Evolutionary conservation across 2,329 filamentous ascomycete species (phyloP), one percentile per base, ranked within the genome.

Genomic region (Arthrobotrys entomopaga): DNA sequence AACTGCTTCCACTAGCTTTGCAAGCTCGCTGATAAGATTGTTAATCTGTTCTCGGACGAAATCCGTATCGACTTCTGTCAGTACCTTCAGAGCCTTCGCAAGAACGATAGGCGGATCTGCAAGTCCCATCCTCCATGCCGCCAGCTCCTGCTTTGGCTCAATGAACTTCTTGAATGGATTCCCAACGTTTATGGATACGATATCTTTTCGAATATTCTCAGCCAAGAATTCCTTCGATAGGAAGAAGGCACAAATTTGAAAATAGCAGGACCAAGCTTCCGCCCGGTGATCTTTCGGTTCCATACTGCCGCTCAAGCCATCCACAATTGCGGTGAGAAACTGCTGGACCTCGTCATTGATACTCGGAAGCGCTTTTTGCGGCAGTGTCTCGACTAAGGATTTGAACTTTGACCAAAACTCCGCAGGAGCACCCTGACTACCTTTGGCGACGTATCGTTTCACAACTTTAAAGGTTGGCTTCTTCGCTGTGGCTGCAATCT

Each of bases 261-360:
- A 86, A 79, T 96, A 98, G 13, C 88, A 86, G 26, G 85, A 87
- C 89, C 92, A 97, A 6, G 91, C 91, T 56, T 86, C 83, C 3
- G 86, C 83, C 0, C 88, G 85, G 78, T 93, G 91, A 42, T 85
- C 84, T 11, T 87, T 87, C 1, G 89, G 87, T 79, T 97, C 94
- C 40, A 95, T 91, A 76, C 90, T 89, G 64, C 86, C 87, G 0
- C 86, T 85, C 6, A 97, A 86, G 0, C 93, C 93, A 40, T 85
- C 84, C 75, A 89, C 87, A 46, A 96, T 84, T 2, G 91, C 87
- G 8, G 85, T 84, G 3, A 95, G 81, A 2, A 97, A 83, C 3
- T 86, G 84, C 0, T 85, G 84, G 0, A 88, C 86, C 22, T 86
- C 86, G 1, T 88, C 84, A 2, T 82, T 78, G 13, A 86, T 82